Evolutionary conservation across 176 grass and related monocot species (phyloP), one percentile per base, ranked within the genome.

Genomic region (Lolium rigidum): DNA sequence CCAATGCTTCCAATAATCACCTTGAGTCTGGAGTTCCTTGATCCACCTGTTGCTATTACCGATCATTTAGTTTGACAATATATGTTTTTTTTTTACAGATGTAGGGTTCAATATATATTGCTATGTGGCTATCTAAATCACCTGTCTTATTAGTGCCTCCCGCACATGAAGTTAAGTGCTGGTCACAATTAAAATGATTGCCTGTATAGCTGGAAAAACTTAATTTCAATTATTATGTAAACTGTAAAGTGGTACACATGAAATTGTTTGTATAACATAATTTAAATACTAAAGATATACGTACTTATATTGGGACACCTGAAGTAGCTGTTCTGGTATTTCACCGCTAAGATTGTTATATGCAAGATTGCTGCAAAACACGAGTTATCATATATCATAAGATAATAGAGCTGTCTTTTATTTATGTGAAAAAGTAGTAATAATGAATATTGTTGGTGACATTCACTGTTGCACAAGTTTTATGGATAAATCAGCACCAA

Each of bases 121-220:
- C 35, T 20, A 43, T 71, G 24, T 16, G 81, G 58, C 21, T 81
- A 65, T 39, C 14, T 47, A 25, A 80, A 46, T 28, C 81, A 91
- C 90, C 82, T 88, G 78, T 82, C 3, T 31, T 69, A 39, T 46
- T 26, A 35, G 18, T 71, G 51, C 18, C 24, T 85, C 82, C 44
- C 11, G 77, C 56, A 18, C 86, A 91, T 37, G 86, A 2, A 81
- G 24, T 22, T 70, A 84, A 90, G 78, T 88, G 67, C 55, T 77
- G 50, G 18, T 89, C 89, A 85, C 95, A 98, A 65, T 89, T 90
- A 76, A 98, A 92, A 76, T 55, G 76, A 73, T 95, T 98, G 62
- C 82, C 89, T 71, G 89, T 84, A 83, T 89, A 98, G 78, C 95
- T 98, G 85, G 50, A 82, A 60, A 70, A 68, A 89, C 16, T 68